phyloP scores from a whole-genome alignment of 768 basidiomycete genomes.

The Tylopilus plumbeoviolaceoides region DNA sequence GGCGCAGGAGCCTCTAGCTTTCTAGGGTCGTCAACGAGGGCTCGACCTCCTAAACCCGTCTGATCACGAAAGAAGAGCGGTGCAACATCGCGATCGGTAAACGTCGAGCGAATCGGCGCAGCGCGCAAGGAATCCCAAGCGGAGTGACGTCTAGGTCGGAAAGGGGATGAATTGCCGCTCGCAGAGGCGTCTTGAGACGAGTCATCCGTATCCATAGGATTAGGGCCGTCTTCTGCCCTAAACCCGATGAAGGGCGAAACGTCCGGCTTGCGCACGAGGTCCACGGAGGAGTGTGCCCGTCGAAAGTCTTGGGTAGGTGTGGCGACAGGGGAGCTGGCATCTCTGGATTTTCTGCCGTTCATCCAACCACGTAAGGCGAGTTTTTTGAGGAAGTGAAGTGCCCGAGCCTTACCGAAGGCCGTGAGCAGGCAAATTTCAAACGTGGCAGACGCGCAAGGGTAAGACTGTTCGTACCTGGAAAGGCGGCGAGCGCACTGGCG shows the following conservation, averaged over 20 bases:
- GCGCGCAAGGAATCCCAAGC: slow-evolving; percentile 17
- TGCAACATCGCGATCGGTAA: slow-evolving; percentile 9
- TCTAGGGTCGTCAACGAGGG: not conserved
- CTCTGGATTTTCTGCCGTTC: slow-evolving; percentile 25
- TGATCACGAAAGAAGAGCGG: slow-evolving; percentile 14
- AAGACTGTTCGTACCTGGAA: slow-evolving; percentile 26
- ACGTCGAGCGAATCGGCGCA: slow-evolving; percentile 6
- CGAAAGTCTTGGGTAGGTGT: slow-evolving; percentile 22
- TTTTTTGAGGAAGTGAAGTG: slow-evolving; percentile 38
- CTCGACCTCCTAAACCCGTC: not conserved
- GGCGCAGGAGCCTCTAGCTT: slow-evolving; percentile 15
- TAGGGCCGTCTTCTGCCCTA: slow-evolving; percentile 20
- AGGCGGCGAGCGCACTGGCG: slow-evolving; percentile 18
- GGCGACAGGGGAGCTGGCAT: slow-evolving; percentile 23
- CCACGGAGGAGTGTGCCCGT: slow-evolving; percentile 33
- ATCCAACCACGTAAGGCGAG: slow-evolving; percentile 33
- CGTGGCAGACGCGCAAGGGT: not conserved
- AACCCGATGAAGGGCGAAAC: slow-evolving; percentile 23
- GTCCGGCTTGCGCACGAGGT: slow-evolving; percentile 27
- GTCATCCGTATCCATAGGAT: slow-evolving; percentile 29
- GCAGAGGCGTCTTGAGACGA: slow-evolving; percentile 27
- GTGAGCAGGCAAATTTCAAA: slow-evolving; percentile 14
- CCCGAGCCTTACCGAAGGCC: slow-evolving; percentile 25
- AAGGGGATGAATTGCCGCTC: slow-evolving; percentile 19
- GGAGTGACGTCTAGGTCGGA: slow-evolving; percentile 23